Evolutionary conservation across 2,329 filamentous ascomycete genomes (phyloP).

Genomic region (Xylaria sp.): DNA sequence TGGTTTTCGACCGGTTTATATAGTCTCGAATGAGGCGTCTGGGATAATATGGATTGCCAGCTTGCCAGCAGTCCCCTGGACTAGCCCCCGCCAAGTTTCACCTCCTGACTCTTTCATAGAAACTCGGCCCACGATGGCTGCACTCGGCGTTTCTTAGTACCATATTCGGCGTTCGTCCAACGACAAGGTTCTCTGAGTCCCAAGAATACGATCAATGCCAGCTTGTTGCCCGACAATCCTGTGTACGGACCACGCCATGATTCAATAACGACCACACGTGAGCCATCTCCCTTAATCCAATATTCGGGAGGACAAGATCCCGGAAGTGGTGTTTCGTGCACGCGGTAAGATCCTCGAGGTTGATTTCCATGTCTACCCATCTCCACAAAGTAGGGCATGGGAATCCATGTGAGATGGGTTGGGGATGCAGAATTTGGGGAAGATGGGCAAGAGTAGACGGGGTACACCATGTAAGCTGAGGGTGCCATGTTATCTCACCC

Average conservation of each 20-base stretch:
- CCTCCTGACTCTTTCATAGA: not conserved
- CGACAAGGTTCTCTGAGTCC: not conserved
- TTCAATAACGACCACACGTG: no score
- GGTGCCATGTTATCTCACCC: not conserved
- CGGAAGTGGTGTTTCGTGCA: not conserved
- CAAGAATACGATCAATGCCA: not conserved
- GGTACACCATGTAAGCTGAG: not conserved
- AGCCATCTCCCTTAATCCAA: not conserved
- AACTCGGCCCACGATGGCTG: conserved; percentile 2
- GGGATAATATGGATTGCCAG: not conserved
- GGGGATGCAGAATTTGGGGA: not conserved
- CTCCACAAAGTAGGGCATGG: not conserved
- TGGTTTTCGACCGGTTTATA: conserved; percentile 7
- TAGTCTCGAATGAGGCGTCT: not conserved
- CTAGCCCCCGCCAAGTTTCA: not conserved
- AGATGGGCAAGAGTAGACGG: not conserved
- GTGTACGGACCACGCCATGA: not conserved
- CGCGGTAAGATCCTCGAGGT: not conserved
- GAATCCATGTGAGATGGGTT: not conserved
- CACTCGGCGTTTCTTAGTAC: conserved; percentile 1
- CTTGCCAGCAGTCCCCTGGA: not conserved
- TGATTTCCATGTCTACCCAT: conserved; percentile 7
- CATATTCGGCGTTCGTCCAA: not conserved
- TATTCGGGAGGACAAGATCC: conserved; percentile 1
- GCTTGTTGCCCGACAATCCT: conserved; percentile 1